Evolutionary conservation across 129 eudicot species (phyloP), one percentile per base, ranked within the genome.

Genomic region (Tagetes patula): DNA sequence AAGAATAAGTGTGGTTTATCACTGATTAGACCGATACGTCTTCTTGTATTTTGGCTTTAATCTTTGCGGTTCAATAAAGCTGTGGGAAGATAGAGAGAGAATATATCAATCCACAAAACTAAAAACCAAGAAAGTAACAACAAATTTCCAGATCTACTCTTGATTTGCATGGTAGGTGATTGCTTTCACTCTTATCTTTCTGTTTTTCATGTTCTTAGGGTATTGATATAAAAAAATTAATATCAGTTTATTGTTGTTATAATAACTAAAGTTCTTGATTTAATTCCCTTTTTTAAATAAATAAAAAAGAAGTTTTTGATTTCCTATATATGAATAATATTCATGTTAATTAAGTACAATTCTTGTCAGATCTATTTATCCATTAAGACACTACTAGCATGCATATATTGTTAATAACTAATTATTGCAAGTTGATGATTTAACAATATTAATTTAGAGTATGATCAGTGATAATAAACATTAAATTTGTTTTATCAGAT

Each of bases 61-160:
- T 14, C 52, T 73, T 79, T 86, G 91, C 85, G 64, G 98, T 92
- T 92, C 98, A 92, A 89, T 87, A 89, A 92, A 92, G 96, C 89
- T 89, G 98, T 92, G 98, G 98, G 98, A 92, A 85, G 96, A 87
- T 83, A 85, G 74, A 81, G 75, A 40, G 78, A 79, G 87, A 81
- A 77, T n/a, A n/a, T n/a, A n/a, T 83, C 97, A 88, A 73, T 12
- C 5, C 50, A 31, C 32, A 52, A 48, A 52, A 64, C 10, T 8
- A 4, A 60, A 38, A 38, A 61, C 14, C 65, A 39, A 69, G 31
- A 54, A 58, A 69, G 33, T 69, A 67, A 60, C 20, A 65, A 43
- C 38, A 43, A 1, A 58, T 58, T 64, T 38, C n/a, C 52, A 72
- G 73, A 52, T 72, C 82, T 53, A 56, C 12, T n/a, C 62, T 41